Evolutionary conservation across 2,329 filamentous ascomycete species (phyloP).

Genomic region (Fusarium sp.): DNA sequence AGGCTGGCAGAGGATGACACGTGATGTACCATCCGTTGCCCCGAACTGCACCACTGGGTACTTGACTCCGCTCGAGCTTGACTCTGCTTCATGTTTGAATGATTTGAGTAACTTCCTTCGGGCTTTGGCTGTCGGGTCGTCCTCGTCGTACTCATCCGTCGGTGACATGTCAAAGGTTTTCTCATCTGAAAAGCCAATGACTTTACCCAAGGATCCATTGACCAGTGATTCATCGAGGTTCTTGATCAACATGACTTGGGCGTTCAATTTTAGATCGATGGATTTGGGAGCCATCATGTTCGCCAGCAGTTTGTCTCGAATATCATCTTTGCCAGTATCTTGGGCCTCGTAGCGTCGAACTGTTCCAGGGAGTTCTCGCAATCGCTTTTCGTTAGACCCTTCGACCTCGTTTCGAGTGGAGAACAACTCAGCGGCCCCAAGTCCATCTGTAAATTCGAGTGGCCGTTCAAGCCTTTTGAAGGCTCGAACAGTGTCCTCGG

Average conservation of each 20-base stretch:
- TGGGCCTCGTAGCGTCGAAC: slow-evolving; percentile 75
- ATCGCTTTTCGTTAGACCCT: slow-evolving; percentile 79
- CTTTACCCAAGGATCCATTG: slow-evolving; percentile 91
- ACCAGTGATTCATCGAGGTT: slow-evolving; percentile 95
- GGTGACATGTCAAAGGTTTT: slow-evolving; percentile 53
- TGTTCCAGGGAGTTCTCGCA: slow-evolving; percentile 77
- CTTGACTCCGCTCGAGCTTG: slow-evolving; percentile 63
- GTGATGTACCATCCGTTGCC: slow-evolving; percentile 75
- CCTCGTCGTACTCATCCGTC: slow-evolving; percentile 55
- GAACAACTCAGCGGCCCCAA: slow-evolving; percentile 84
- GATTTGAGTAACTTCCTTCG: slow-evolving; percentile 67
- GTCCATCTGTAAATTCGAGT: slow-evolving; percentile 77
- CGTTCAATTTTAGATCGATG: slow-evolving; percentile 86
- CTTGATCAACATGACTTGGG: slow-evolving; percentile 99
- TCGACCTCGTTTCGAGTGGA: slow-evolving; percentile 93
- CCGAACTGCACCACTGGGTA: slow-evolving; percentile 90
- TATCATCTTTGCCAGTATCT: slow-evolving; percentile 78
- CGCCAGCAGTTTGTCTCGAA: slow-evolving; percentile 80
- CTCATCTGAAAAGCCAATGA: slow-evolving; percentile 62
- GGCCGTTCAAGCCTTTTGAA: slow-evolving; percentile 81
- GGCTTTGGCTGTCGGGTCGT: slow-evolving; percentile 58
- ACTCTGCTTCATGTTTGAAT: slow-evolving; percentile 57
- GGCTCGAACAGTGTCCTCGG: slow-evolving; percentile 76
- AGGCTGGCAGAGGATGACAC: slow-evolving; percentile 78
- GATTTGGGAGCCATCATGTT: slow-evolving; percentile 93